Conservation (phyloP, 352 stramenopile genomes). For the Phytophthora vignae region DNA sequence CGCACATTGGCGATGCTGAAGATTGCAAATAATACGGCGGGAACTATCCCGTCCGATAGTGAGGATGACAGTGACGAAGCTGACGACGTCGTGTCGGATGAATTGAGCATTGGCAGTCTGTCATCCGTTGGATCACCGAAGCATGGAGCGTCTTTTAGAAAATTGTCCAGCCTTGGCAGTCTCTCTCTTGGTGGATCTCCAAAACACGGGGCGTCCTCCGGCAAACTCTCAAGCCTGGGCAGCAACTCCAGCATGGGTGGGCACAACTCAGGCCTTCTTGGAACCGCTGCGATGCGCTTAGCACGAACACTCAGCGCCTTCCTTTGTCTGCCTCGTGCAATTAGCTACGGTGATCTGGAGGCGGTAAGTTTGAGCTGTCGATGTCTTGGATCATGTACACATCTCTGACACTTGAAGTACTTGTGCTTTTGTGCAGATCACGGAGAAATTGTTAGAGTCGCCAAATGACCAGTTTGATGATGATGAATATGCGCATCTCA, state of each 20-base stretch:
- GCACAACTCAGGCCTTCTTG: conserved; percentile 27
- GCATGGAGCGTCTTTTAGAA: conserved; percentile 12
- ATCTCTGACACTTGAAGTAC: background rate
- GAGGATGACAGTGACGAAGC: conserved; percentile 52
- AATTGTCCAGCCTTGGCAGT: conserved; percentile 21
- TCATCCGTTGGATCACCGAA: conserved; percentile 23
- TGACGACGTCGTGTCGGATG: conserved; percentile 46
- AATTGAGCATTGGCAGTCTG: conserved; percentile 23
- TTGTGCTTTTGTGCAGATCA: conserved; percentile 52
- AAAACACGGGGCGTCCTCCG: conserved; percentile 21
- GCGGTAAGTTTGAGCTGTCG: conserved; percentile 32
- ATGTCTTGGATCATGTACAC: background rate
- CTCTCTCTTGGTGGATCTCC: conserved; percentile 14
- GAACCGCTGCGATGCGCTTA: conserved; percentile 54
- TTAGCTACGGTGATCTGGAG: conserved; percentile 79
- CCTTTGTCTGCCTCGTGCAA: conserved; percentile 70
- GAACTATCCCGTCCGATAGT: conserved; percentile 59
- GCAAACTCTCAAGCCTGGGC: conserved; percentile 42
- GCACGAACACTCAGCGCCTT: conserved; percentile 73
- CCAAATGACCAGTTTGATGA: conserved; percentile 59
- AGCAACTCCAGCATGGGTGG: conserved; percentile 43
- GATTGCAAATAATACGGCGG: conserved; percentile 79
- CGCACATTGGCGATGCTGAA: conserved; percentile 74
- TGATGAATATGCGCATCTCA: conserved; percentile 72
- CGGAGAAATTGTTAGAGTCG: conserved; percentile 67